Evolutionary conservation across 108 stramenopile species (phyloP).

Genomic region (Schizochytrium sp.): DNA sequence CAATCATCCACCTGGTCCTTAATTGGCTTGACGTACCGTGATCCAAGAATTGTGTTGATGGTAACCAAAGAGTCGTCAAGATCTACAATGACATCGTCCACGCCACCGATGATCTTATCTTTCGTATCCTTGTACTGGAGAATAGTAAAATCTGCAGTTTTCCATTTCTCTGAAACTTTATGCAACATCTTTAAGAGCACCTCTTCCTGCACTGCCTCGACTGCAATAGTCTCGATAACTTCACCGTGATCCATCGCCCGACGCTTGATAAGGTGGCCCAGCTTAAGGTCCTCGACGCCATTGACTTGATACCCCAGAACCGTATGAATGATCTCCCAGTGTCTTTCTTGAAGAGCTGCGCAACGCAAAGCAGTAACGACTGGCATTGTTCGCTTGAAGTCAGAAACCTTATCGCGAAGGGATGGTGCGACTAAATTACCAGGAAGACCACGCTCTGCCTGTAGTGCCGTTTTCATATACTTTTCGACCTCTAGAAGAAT

Average conservation of each 20-base stretch:
- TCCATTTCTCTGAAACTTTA: slow-evolving; percentile 66
- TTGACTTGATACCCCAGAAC: slow-evolving; percentile 60
- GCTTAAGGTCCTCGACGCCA: background rate
- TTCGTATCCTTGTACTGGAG: slow-evolving; percentile 65
- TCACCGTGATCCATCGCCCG: slow-evolving; percentile 62
- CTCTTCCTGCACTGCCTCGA: slow-evolving; percentile 70
- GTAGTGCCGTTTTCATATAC: slow-evolving; percentile 62
- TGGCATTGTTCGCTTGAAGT: slow-evolving; percentile 67
- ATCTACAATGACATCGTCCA: slow-evolving; percentile 69
- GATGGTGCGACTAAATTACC: slow-evolving; percentile 63
- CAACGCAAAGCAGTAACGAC: slow-evolving; percentile 69
- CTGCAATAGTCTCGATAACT: slow-evolving; percentile 63
- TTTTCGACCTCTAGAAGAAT: slow-evolving; percentile 68
- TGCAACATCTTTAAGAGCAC: slow-evolving; percentile 60
- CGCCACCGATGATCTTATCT: slow-evolving; percentile 68
- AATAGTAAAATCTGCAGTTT: slow-evolving; percentile 65
- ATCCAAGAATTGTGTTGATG: slow-evolving; percentile 69
- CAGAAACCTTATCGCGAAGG: slow-evolving; percentile 65
- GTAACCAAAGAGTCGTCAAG: slow-evolving; percentile 74
- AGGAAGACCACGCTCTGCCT: slow-evolving; percentile 66
- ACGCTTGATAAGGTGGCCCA: slow-evolving; percentile 22
- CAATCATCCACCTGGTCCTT: slow-evolving; percentile 65
- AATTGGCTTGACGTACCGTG: slow-evolving; percentile 72
- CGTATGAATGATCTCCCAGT: slow-evolving; percentile 65
- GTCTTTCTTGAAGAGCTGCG: slow-evolving; percentile 62